Base-by-base conservation (phyloP, 305 asterid genomes). In the Fraxinus xanthoxyloides region DNA sequence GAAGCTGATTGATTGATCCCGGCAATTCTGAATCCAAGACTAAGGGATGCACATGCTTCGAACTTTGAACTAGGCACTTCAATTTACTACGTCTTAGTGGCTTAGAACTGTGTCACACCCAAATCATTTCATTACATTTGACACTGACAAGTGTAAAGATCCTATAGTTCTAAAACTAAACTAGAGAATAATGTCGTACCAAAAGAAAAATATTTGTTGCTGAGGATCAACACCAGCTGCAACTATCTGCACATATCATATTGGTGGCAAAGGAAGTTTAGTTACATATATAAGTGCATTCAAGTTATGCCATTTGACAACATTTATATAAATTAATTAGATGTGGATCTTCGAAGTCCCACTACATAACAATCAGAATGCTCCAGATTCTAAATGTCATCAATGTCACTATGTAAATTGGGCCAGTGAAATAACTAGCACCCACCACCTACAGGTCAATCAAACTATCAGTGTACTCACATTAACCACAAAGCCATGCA, bases 141-240 rank as follows among this genome's bases (percentile, higher is more conserved):
- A 74, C 56, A 69, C 81, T 79, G 54, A 75, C 54, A 61, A 46
- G 31, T 23, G 77, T 69, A 76, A 73, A 84, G 51, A 85, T 56
- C 83, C 80, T 35, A 32, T 79, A 36, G 76, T 85, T 77, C 28
- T 54, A 51, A 85, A 36, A 76, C 72, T 79, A 51, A 43, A 85
- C 72, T 48, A 61, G 73, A 78, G 17, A 69, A 67, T 32, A 76
- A 76, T 38, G 77, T 51, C 90, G 77, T 92, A 97, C 99, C 98
- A 89, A 87, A 90, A 89, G 91, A 86, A 85, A 88, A 97, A 94
- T 5, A 97, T 92, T 72, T 94, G 97, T 82, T 91, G 92, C 92
- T 93, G 90, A 75, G 97, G 98, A 87, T 97, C 98, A 87, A 91
- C 95, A 46, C 97, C 97, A 86, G 92, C 93, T 75, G 94, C 95